phyloP scores from a whole-genome alignment of 1,284 basidiomycete genomes.

The Tremellales sp. region DNA sequence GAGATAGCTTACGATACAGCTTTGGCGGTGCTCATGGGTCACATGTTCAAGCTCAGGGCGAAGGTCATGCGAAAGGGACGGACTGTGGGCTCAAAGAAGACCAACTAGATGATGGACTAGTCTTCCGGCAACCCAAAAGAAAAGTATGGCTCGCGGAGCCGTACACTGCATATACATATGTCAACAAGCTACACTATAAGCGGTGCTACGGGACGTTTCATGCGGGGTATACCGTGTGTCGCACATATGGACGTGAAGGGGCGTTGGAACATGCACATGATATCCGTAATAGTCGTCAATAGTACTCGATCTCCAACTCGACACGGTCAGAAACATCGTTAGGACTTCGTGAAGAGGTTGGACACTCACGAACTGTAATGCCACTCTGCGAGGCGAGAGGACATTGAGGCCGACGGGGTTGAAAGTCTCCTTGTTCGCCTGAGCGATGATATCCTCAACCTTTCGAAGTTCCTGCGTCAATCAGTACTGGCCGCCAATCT shows the following conservation, averaged over 20 bases:
- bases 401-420: slow-evolving; percentile 51
- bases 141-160: too few relatives aligned
- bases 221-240: too few relatives aligned
- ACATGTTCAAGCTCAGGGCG: not conserved
- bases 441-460: slow-evolving; percentile 39
- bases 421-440: slow-evolving; percentile 47
- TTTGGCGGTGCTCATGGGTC: not conserved
- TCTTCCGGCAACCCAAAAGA: too few relatives aligned
- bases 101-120: not conserved
- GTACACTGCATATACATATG: too few relatives aligned
- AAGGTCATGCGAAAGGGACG: not conserved
- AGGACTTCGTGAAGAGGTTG: not conserved
- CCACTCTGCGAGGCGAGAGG: slow-evolving; percentile 49
- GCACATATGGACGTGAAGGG: too few relatives aligned
- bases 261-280: too few relatives aligned
- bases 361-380: slow-evolving; percentile 51
- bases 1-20: not conserved
- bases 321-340: not conserved
- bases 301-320: not conserved
- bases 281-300: too few relatives aligned
- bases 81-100: not conserved
- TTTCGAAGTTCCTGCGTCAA: slow-evolving; percentile 43
- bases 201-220: too few relatives aligned
- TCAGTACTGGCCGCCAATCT: too few relatives aligned
- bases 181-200: too few relatives aligned